Base-by-base conservation (phyloP, 1,284 basidiomycete genomes). In the Pascua sp. region DNA sequence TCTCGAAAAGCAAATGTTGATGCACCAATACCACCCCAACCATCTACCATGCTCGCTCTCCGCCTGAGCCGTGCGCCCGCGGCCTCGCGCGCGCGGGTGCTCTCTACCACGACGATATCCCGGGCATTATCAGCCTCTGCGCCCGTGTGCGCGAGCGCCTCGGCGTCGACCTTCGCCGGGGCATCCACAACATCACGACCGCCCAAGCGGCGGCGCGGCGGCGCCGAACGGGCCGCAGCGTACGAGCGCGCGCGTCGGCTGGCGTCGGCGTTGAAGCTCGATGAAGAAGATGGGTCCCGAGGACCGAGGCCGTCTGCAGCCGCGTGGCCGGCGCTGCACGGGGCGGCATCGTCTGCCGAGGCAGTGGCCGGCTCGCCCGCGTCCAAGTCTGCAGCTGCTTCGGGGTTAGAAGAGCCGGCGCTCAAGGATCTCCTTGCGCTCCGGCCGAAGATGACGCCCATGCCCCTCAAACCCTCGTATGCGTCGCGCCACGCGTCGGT, bases 31-130 rank as follows among this genome's bases (percentile, higher is more conserved):
- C 24, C 24, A 3, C 24, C 24, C 24, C 24, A 32, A 32, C 24
- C 4, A 32, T 7, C 24, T 32, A 41, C n/a, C 49, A 51, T 51
- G 49, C 16, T 51, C 32, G 49, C 49, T 17, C 49, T 51, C 41
- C 49, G 49, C 15, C 49, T 51, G 17, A 17, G 49, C 41, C 42
- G 24, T 4, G 24, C 24, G 24, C 24, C 24, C 7, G 7, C 24
- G 24, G 24, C 24, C 24, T 32, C 24, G 24, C 24, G 24, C 24
- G 24, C 24, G 24, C 47, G 47, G 11, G 37, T 49, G 47, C 47
- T 41, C 32, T 17, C 24, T 1, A 32, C 49, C 11, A 32, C 41
- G 32, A 42, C 49, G 49, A 41, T 43, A n/a, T 43, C 42, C 9
- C 11, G 42, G 42, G 42, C 7, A 7, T 13, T 43, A 7, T 43